Conservation (phyloP, 2,329 filamentous ascomycete genomes). For the Cadophora malorum region DNA sequence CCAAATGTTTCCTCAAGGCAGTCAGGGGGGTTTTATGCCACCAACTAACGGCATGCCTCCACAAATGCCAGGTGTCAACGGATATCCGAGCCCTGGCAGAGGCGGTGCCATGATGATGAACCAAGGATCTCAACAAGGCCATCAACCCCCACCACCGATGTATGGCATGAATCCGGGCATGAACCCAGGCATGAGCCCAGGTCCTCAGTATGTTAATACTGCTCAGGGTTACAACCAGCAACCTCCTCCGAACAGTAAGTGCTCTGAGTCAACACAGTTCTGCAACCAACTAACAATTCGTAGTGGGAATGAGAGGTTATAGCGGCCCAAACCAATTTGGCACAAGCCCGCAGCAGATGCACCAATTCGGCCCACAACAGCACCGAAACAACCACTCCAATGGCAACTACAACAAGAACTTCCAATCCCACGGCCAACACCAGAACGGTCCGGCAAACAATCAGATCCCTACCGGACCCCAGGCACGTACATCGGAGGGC, state of each 20-base stretch:
- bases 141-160: conserved; percentile 63
- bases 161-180: conserved; percentile 77
- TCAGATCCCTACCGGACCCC: conserved; percentile 47
- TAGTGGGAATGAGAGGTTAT: conserved; percentile 65
- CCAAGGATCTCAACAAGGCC: conserved; percentile 91
- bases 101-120: conserved; percentile 93
- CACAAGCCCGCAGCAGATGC: conserved; percentile 65
- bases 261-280: not conserved
- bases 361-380: conserved; percentile 63
- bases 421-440: conserved; percentile 49
- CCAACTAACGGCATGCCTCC: conserved; percentile 61
- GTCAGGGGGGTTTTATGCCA: conserved; percentile 68
- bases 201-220: conserved; percentile 54
- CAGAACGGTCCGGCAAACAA: conserved; percentile 49
- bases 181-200: conserved; percentile 75
- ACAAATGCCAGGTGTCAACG: conserved; percentile 69
- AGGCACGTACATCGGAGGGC: conserved; percentile 48
- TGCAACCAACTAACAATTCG: conserved; percentile 44
- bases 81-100: conserved; percentile 88
- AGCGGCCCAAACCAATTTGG: conserved; percentile 69
- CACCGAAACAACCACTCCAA: conserved; percentile 57
- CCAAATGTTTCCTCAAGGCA: conserved; percentile 83
- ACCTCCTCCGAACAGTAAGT: conserved; percentile 76
- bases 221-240: conserved; percentile 71
- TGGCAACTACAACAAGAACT: conserved; percentile 59